Evolutionary conservation across 1,284 basidiomycete species (phyloP).

Genomic region (Austroboletus niveus): DNA sequence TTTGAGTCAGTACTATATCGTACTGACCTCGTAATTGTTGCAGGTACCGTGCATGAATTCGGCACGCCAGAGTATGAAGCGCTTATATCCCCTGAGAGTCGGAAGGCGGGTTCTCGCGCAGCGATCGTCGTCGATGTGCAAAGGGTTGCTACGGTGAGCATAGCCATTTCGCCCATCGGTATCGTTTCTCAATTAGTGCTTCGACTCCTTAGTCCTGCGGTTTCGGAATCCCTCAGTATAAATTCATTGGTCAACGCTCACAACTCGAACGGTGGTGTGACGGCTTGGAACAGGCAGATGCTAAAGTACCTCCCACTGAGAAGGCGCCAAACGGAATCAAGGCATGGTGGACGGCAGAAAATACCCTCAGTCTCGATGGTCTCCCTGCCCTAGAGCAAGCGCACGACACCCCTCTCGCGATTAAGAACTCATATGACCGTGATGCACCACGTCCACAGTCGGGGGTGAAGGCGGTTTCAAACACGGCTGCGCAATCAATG

Average conservation of each 20-base stretch:
- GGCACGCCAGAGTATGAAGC: slow-evolving; percentile 49
- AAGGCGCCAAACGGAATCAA: slow-evolving; percentile 36
- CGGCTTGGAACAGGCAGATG: slow-evolving; percentile 20
- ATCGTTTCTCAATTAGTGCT: too few species aligned
- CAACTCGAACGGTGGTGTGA: slow-evolving; percentile 36
- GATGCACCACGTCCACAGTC: slow-evolving; percentile 8
- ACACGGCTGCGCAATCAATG: background rate
- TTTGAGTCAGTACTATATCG: too few species aligned
- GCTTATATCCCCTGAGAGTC: slow-evolving; percentile 40
- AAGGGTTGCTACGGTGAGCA: slow-evolving; percentile 49
- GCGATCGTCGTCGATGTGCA: slow-evolving; percentile 51
- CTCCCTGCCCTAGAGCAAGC: slow-evolving; percentile 40
- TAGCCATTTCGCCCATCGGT: too few species aligned
- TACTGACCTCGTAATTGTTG: too few species aligned
- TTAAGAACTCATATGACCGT: slow-evolving; percentile 27
- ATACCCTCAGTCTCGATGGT: slow-evolving; percentile 43
- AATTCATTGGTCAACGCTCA: slow-evolving; percentile 45
- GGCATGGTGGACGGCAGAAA: slow-evolving; percentile 44
- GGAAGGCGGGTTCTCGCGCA: slow-evolving; percentile 51
- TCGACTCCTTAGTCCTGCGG: slow-evolving; percentile 44
- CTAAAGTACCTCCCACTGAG: slow-evolving; percentile 7
- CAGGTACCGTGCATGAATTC: slow-evolving; percentile 42
- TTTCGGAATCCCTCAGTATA: slow-evolving; percentile 48
- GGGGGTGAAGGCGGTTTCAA: background rate
- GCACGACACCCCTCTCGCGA: slow-evolving; percentile 10